A percentile compares a stretch with the other conserved stretches of the same genome.
These are phyloP conservation scores for Lunularia cruciata DNA, from an alignment of 225 moss, liverwort and hornwort genomes.

Conservation along the genomic window DNA sequence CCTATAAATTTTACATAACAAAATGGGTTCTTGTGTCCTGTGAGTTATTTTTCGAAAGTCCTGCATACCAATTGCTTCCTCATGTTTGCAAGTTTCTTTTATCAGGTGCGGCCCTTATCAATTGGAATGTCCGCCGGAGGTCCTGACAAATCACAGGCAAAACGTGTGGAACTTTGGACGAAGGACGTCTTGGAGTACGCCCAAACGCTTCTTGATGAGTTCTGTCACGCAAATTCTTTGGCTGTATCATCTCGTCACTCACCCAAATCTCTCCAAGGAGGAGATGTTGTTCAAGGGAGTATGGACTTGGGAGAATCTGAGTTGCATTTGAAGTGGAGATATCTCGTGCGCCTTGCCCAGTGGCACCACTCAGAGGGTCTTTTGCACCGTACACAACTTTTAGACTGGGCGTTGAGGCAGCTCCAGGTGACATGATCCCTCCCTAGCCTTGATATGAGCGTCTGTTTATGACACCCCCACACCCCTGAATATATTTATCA, in stretches of 20 bases:
- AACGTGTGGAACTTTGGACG: constrained; percentile 95
- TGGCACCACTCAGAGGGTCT: constrained; percentile 98
- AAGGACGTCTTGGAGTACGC: constrained; percentile 87
- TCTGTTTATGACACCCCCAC: too few species aligned
- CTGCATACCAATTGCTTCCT: too few species aligned
- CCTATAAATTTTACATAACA: too few species aligned
- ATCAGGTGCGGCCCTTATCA: constrained; percentile 85
- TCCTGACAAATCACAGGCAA: constrained; percentile 92
- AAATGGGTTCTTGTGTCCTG: too few species aligned
- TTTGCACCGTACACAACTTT: constrained; percentile 75
- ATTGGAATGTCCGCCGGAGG: constrained; percentile 96
- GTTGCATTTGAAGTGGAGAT: constrained; percentile 71
- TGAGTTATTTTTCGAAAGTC: too few species aligned
- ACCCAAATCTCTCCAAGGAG: constrained; percentile 28
- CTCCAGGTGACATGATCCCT: constrained; percentile 53
- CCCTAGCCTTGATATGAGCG: too few species aligned
- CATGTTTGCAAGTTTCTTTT: not conserved
- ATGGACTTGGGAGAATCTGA: constrained; percentile 54
- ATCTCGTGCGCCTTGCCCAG: constrained; percentile 77
- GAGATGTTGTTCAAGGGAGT: constrained; percentile 47
- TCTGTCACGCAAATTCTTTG: constrained; percentile 39
- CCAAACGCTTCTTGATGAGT: constrained; percentile 77
- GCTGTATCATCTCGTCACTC: constrained; percentile 24
- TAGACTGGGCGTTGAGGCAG: constrained; percentile 96
- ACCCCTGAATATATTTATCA: too few species aligned